These are phyloP conservation scores for Ciborinia camelliae DNA, from an alignment of 2,329 filamentous ascomycete genomes.

Conservation along the genomic window DNA sequence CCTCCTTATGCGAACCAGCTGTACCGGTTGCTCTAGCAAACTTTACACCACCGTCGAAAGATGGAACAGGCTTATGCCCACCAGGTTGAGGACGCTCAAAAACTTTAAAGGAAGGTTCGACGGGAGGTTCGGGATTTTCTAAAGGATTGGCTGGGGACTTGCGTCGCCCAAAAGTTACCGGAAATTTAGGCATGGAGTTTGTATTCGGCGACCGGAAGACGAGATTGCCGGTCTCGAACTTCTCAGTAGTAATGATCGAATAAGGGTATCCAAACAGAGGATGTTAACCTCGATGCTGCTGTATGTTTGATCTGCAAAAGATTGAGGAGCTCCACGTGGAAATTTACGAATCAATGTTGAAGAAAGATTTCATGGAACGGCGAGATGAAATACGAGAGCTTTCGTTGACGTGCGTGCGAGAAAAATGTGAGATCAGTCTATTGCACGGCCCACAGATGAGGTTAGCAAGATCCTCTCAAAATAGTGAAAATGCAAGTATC, in stretches of 20 bases:
- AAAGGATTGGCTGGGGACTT: constrained; percentile 37
- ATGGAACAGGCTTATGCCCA: constrained; percentile 25
- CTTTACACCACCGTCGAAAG: constrained; percentile 37
- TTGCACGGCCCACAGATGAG: constrained; percentile 25
- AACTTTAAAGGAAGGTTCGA: constrained; percentile 37
- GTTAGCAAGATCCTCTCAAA: constrained; percentile 30
- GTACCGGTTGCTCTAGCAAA: constrained; percentile 27
- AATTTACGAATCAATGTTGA: constrained; percentile 1
- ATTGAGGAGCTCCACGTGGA: background rate
- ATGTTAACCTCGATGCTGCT: background rate
- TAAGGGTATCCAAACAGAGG: constrained; percentile 6
- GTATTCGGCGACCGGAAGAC: constrained; percentile 21
- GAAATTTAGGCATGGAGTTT: constrained; percentile 39
- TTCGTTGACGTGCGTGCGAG: constrained; percentile 8
- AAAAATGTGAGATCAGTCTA: constrained; percentile 32
- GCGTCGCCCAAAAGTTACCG: constrained; percentile 37
- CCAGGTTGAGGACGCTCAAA: constrained; percentile 34
- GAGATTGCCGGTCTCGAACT: constrained; percentile 16
- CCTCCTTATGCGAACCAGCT: constrained; percentile 33
- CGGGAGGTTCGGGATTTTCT: constrained; percentile 29
- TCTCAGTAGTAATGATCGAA: constrained; percentile 12
- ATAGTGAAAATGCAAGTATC: constrained; percentile 28
- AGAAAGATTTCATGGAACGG: constrained; percentile 1
- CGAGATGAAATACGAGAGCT: constrained; percentile 11
- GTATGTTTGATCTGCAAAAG: constrained; percentile 7